Evolutionary conservation across 2,329 filamentous ascomycete species (phyloP), one percentile per base, ranked within the genome.

Genomic region (Neonectria punicea): DNA sequence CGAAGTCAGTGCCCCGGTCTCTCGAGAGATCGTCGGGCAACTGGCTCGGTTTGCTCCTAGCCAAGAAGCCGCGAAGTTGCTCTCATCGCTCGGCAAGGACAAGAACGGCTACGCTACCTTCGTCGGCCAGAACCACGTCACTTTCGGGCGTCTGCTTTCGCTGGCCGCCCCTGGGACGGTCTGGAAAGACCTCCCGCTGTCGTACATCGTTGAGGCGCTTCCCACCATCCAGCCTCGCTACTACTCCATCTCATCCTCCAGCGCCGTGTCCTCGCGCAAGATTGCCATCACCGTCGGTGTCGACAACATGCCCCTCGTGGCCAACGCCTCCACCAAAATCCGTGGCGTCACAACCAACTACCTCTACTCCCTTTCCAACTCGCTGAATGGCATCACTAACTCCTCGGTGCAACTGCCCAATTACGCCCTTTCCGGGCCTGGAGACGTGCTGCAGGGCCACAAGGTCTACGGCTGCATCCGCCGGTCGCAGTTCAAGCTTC

Each of bases 191-290:
- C 28, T 78, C 7, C 73, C 75, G 0, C 79, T 91, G 5, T 81
- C 83, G 1, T 82, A 84, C 53, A 86, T 89, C 73, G 79, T 91
- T 7, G 82, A 85, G 55, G 85, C 85, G 72, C 81, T 90, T 1
- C 85, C 86, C 1, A 81, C 82, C 0, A 49, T 72, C 9, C 67
- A 86, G 13, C 81, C 87, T 10, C 85, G 88, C 4, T 87, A 88
- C 66, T 90, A 90, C 74, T 87, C 85, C 7, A 89, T 90, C 63
- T 89, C 87, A 0, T 89, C 86, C 1, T 89, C 87, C 8, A 81
- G 79, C 14, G 77, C 81, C 28, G 68, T 75, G 6, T 72, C 69
- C 6, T 66, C 71, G 6, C 67, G 69, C 28, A 74, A 56, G 11
- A 65, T 74, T 41, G 56, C 73, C 44, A 74, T 75, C 36, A 71